phyloP scores from a whole-genome alignment of 2,329 filamentous ascomycete genomes.

The Aspergillus vadensis region DNA sequence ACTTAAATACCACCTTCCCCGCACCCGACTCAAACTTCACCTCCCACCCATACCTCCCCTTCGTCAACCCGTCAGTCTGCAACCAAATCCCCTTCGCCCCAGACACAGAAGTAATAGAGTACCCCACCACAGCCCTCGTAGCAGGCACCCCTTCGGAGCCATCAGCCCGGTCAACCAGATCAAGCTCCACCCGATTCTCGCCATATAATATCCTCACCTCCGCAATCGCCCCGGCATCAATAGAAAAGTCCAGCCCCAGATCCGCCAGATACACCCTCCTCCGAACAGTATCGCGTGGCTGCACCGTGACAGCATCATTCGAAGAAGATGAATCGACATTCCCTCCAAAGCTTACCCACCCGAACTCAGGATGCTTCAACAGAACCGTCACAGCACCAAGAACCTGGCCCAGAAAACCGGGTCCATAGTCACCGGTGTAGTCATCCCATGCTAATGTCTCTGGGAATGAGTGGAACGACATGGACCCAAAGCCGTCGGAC shows the following conservation, averaged over 20 bases:
- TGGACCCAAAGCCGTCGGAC: conserved; percentile 55
- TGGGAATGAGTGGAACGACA: conserved; percentile 60
- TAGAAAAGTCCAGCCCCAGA: neutral
- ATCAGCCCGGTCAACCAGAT: neutral
- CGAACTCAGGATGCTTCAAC: conserved; percentile 47
- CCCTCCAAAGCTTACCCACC: conserved; percentile 56
- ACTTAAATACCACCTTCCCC: neutral
- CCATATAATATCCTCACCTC: neutral
- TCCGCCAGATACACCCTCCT: neutral
- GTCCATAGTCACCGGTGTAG: conserved; percentile 61
- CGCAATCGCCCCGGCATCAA: neutral
- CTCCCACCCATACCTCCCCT: neutral
- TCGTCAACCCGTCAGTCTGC: neutral
- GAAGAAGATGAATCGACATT: conserved; percentile 18
- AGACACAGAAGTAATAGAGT: neutral
- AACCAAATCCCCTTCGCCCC: neutral
- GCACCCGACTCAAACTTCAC: neutral
- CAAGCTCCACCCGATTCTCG: neutral
- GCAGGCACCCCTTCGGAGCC: neutral
- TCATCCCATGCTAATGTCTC: conserved; percentile 59
- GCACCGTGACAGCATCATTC: neutral
- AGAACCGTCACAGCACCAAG: conserved; percentile 56
- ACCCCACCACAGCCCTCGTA: neutral
- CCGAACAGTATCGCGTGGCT: neutral
- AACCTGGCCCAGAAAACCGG: conserved; percentile 55